phyloP scores from a whole-genome alignment of 192 early-diverging fungal genomes.

The Radiomyces spectabilis region DNA sequence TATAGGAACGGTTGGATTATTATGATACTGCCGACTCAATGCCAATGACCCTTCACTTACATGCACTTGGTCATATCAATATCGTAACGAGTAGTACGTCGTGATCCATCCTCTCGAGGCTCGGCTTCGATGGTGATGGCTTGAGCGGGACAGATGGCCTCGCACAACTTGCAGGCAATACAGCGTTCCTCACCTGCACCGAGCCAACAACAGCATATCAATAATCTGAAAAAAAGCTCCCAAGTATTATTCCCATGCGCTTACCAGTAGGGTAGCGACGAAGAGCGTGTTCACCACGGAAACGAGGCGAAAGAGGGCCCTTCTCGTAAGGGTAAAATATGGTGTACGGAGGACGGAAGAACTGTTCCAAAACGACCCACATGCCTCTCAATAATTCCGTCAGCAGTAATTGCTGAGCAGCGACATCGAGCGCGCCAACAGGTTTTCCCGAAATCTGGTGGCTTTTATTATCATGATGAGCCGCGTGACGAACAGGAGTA shows the following conservation, averaged over 20 bases:
- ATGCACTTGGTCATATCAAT: conserved; percentile 99
- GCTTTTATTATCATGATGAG: conserved; percentile 7
- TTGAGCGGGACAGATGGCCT: conserved; percentile 96
- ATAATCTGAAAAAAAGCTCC: neutral
- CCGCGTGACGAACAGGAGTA: conserved; percentile 4
- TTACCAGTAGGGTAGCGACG: conserved; percentile 88
- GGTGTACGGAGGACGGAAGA: conserved; percentile 94
- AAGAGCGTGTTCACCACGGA: conserved; percentile 95
- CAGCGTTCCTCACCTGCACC: conserved; percentile 88
- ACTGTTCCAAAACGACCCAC: conserved; percentile 87
- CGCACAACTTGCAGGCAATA: conserved; percentile 97
- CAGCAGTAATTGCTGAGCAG: conserved; percentile 77
- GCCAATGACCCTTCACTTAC: too few species aligned
- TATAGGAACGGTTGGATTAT: too few species aligned
- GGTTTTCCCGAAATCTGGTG: conserved; percentile 18
- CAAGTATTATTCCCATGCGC: neutral
- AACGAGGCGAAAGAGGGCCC: conserved; percentile 85
- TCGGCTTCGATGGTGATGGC: conserved; percentile 98
- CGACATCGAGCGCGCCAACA: conserved; percentile 32
- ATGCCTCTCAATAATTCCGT: conserved; percentile 89
- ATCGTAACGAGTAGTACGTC: conserved; percentile 95
- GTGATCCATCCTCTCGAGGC: conserved; percentile 86
- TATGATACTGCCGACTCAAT: too few species aligned
- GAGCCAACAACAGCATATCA: neutral
- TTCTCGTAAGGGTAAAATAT: conserved; percentile 96